Conservation (phyloP, 139 green algal species). For the Picochlorum costavermella region DNA sequence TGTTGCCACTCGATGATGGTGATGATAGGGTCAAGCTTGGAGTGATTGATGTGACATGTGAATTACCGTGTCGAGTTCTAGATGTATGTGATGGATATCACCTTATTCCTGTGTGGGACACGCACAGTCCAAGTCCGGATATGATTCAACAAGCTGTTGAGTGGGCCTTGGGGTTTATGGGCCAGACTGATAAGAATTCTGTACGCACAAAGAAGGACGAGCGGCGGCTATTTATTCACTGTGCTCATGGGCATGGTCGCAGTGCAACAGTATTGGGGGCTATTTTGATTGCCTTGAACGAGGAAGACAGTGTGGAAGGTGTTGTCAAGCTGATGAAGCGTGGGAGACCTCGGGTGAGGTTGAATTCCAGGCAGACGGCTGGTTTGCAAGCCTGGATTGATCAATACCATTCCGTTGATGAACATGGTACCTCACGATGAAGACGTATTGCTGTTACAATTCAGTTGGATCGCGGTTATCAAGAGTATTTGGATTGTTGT, state of each 20-base stretch:
- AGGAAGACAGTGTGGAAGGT: conserved; percentile 5
- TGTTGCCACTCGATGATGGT: conserved; percentile 28
- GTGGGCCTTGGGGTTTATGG: conserved; percentile 21
- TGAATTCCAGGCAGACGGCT: conserved; percentile 29
- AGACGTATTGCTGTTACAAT: not conserved
- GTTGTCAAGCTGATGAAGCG: conserved; percentile 18
- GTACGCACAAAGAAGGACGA: too few species aligned
- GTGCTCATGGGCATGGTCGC: conserved; percentile 50
- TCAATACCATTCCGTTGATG: not conserved
- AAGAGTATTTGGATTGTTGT: not conserved
- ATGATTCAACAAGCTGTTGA: conserved; percentile 45
- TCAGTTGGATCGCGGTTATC: not conserved
- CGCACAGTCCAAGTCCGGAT: conserved; percentile 34
- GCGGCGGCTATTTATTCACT: conserved; percentile 45
- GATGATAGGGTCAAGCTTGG: conserved; percentile 14
- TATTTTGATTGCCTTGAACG: conserved; percentile 32
- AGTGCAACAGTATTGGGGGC: conserved; percentile 41
- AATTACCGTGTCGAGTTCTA: conserved; percentile 41
- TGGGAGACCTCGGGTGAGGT: conserved; percentile 28
- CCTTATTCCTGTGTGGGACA: conserved; percentile 45
- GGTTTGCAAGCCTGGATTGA: conserved; percentile 26
- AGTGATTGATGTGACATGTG: conserved; percentile 59
- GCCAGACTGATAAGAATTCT: too few species aligned
- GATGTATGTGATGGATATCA: conserved; percentile 37
- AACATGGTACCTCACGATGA: not conserved